phyloP scores from a whole-genome alignment of 192 early-diverging fungal genomes.

The Coemansia sp. region DNA sequence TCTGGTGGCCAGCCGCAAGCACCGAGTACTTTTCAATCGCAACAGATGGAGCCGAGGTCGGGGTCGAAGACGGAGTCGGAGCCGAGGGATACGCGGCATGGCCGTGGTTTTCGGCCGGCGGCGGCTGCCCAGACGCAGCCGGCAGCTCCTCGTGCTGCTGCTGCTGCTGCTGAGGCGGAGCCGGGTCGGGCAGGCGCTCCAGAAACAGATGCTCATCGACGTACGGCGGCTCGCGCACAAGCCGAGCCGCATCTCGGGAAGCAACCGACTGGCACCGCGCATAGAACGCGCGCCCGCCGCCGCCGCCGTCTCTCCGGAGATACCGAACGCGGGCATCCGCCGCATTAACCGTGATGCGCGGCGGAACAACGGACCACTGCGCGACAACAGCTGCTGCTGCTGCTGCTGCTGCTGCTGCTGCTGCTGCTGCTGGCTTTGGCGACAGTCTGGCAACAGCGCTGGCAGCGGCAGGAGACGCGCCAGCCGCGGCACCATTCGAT shows the following conservation, averaged over 20 bases:
- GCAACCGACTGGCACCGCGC: slow-evolving; percentile 45
- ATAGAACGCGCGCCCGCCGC: slow-evolving; percentile 27
- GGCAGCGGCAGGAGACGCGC: background rate
- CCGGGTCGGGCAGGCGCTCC: slow-evolving; percentile 17
- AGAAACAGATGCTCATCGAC: slow-evolving; percentile 12
- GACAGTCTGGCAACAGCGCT: no score
- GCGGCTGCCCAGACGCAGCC: background rate
- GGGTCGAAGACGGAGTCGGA: no score
- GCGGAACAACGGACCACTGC: slow-evolving; percentile 43
- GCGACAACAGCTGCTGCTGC: background rate
- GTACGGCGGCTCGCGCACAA: slow-evolving; percentile 12
- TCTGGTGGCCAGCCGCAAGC: slow-evolving; percentile 5
- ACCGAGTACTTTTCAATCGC: slow-evolving; percentile 40
- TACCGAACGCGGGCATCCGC: slow-evolving; percentile 39
- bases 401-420: background rate
- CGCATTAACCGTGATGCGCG: slow-evolving; percentile 36
- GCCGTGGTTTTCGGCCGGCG: background rate
- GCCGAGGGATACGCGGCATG: background rate
- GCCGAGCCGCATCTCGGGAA: background rate
- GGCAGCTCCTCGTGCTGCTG: background rate
- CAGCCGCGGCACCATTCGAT: no score
- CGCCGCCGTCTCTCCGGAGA: slow-evolving; percentile 23
- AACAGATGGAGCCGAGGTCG: background rate
- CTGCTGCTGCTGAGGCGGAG: background rate
- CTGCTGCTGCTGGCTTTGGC: background rate